A percentile compares a stretch with the other conserved stretches of the same genome.
phyloP scores from a whole-genome alignment of 1,284 basidiomycete genomes.

The Ustilago lituana region DNA sequence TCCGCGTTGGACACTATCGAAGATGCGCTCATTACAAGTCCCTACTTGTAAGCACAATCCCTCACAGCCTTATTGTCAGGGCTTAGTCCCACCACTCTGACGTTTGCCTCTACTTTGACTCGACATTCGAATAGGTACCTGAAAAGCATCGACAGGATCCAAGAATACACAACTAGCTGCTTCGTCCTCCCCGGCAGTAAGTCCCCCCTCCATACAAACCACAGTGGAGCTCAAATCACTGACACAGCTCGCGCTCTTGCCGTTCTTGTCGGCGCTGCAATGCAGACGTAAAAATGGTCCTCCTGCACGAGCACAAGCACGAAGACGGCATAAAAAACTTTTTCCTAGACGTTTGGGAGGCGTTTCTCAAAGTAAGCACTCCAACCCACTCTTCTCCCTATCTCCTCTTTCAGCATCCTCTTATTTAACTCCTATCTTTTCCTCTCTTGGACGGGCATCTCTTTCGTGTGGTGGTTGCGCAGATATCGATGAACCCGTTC shows the following conservation, averaged over 20 bases:
- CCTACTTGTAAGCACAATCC: slow-evolving; percentile 47
- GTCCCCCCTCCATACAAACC: slow-evolving; percentile 33
- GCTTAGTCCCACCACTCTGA: too few species aligned
- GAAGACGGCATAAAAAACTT: slow-evolving; percentile 66
- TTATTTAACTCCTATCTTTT: background rate
- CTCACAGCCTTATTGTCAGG: background rate
- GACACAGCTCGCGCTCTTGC: background rate
- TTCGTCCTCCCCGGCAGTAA: slow-evolving; percentile 61
- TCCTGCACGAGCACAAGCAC: slow-evolving; percentile 65
- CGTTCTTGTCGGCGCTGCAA: too few species aligned
- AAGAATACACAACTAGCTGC: slow-evolving; percentile 61
- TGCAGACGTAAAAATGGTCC: slow-evolving; percentile 61
- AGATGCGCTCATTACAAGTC: slow-evolving; percentile 53
- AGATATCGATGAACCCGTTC: slow-evolving; percentile 63
- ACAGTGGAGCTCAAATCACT: background rate
- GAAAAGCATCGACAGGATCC: slow-evolving; percentile 61
- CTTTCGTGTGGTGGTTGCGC: background rate
- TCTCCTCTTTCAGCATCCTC: background rate
- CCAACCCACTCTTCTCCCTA: too few species aligned
- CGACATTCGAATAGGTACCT: slow-evolving; percentile 62
- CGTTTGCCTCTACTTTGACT: too few species aligned
- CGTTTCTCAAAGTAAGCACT: slow-evolving; percentile 60
- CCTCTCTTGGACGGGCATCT: too few species aligned
- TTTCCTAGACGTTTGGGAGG: slow-evolving; percentile 66
- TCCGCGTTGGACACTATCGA: slow-evolving; percentile 62